Conservation (phyloP, 352 stramenopile species). For the Aphanomyces cochlioides region DNA sequence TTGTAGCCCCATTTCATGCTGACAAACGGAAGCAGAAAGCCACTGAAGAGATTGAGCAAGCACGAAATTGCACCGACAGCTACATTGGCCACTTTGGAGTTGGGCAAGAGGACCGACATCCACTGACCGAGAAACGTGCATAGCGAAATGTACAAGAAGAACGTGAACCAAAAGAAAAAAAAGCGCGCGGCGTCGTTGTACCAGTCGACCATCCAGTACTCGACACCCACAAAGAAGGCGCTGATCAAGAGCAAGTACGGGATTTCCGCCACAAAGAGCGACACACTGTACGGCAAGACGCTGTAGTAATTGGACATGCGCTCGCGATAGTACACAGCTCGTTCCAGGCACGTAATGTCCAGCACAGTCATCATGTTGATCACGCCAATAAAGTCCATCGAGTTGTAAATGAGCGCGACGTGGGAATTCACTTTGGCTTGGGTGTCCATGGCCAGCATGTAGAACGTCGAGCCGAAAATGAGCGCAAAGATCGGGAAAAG, state of each 20-base stretch:
- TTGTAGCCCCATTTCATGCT: conserved; percentile 58
- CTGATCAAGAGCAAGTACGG: conserved; percentile 56
- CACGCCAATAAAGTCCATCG: conserved; percentile 31
- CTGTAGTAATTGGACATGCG: conserved; percentile 63
- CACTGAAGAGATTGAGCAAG: conserved; percentile 61
- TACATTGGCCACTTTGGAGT: conserved; percentile 73
- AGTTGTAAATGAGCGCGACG: conserved; percentile 30
- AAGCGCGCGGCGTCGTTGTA: conserved; percentile 34
- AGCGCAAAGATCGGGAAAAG: conserved; percentile 27
- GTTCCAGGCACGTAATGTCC: conserved; percentile 29
- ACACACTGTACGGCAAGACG: conserved; percentile 59
- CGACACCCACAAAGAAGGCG: conserved; percentile 48
- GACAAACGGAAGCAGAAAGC: conserved; percentile 50
- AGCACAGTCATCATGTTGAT: conserved; percentile 34
- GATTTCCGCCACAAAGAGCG: conserved; percentile 55
- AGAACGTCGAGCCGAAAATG: conserved; percentile 32
- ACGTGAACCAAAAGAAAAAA: conserved; percentile 54
- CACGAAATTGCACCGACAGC: conserved; percentile 62
- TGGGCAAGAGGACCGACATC: conserved; percentile 70
- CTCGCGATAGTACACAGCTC: conserved; percentile 31
- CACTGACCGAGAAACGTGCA: conserved; percentile 69
- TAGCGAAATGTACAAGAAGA: conserved; percentile 58
- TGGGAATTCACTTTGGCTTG: conserved; percentile 27
- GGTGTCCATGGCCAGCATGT: neutral
- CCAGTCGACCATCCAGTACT: conserved; percentile 67